Evolutionary conservation across 495 filamentous ascomycete species (phyloP).

Genomic region (Penicillium turbatum): DNA sequence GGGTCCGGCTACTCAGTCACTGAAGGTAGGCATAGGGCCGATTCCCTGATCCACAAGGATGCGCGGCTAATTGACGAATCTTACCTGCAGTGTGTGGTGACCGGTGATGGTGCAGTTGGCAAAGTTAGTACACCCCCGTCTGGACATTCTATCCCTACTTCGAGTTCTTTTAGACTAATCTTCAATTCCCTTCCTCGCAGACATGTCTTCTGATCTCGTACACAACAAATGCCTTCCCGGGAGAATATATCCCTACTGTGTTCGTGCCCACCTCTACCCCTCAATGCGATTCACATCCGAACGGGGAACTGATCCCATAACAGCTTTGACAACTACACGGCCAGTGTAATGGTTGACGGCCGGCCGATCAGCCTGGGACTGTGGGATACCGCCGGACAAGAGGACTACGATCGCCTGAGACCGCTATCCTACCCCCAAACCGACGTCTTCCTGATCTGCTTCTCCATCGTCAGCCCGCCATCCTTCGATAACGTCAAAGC

Average conservation of each 20-base stretch:
- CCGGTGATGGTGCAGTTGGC: conserved; percentile 96
- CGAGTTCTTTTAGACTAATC: background rate
- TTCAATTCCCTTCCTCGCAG: conserved; percentile 41
- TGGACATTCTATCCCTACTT: background rate
- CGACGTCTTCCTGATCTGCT: conserved; percentile 97
- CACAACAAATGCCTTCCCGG: conserved; percentile 97
- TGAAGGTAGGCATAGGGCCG: conserved; percentile 54
- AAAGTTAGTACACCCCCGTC: conserved; percentile 59
- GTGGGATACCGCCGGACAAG: conserved; percentile 98
- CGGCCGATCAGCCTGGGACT: conserved; percentile 94
- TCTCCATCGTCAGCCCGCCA: conserved; percentile 94
- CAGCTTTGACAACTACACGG: conserved; percentile 99
- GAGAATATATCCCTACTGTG: conserved; percentile 99
- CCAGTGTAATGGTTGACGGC: conserved; percentile 96
- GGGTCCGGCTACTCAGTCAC: conserved; percentile 65
- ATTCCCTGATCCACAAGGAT: conserved; percentile 4
- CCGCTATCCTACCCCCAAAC: conserved; percentile 97
- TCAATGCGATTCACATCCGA: background rate
- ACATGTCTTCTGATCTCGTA: conserved; percentile 99
- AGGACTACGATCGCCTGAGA: conserved; percentile 94
- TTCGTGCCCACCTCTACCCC: conserved; percentile 48
- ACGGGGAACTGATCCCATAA: background rate
- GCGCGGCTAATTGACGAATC: conserved; percentile 11
- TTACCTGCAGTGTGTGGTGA: conserved; percentile 80
- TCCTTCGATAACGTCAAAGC: conserved; percentile 98